Percentiles rank a stretch among this genome's conserved stretches.
phyloP scores from a whole-genome alignment of 139 green algal genomes.

The Edaphochlamys debaryana region DNA sequence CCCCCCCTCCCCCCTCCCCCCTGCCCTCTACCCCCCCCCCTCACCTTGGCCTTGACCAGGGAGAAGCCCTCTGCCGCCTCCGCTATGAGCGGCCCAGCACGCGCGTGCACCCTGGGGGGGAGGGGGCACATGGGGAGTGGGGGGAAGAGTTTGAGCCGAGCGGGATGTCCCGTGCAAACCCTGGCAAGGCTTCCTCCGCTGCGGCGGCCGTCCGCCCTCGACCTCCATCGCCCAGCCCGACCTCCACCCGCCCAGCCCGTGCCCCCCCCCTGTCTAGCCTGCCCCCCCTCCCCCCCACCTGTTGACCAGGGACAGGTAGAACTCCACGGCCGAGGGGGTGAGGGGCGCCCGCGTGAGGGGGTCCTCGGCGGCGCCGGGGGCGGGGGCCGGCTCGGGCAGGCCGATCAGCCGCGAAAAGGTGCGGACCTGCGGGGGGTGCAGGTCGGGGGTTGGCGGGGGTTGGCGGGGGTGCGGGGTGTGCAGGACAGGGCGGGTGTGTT shows the following conservation, averaged over 20 bases:
- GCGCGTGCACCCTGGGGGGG: conserved; percentile 42
- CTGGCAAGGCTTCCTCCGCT: no score
- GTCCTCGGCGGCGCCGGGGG: background rate
- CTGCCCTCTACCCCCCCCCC: no score
- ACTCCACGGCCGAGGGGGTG: conserved; percentile 35
- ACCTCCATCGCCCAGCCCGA: no score
- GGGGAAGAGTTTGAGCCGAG: no score
- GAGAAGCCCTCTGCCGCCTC: conserved; percentile 54
- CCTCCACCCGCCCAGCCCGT: no score
- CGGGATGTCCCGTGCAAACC: no score
- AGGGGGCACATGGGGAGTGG: no score
- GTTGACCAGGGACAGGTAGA: conserved; percentile 54
- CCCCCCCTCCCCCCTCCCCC: no score
- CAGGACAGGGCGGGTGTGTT: background rate
- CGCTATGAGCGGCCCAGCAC: conserved; percentile 44
- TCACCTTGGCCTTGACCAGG: conserved; percentile 46
- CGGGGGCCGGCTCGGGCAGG: conserved; percentile 25
- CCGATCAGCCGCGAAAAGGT: conserved; percentile 50
- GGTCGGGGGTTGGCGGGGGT: no score
- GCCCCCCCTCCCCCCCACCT: conserved; percentile 28
- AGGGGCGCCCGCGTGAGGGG: conserved; percentile 14
- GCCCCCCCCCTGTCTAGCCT: no score
- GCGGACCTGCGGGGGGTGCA: conserved; percentile 12
- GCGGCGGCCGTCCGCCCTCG: no score
- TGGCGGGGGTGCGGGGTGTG: no score